Conservation (phyloP, 2,329 filamentous ascomycete genomes). For the Diaporthe eres region DNA sequence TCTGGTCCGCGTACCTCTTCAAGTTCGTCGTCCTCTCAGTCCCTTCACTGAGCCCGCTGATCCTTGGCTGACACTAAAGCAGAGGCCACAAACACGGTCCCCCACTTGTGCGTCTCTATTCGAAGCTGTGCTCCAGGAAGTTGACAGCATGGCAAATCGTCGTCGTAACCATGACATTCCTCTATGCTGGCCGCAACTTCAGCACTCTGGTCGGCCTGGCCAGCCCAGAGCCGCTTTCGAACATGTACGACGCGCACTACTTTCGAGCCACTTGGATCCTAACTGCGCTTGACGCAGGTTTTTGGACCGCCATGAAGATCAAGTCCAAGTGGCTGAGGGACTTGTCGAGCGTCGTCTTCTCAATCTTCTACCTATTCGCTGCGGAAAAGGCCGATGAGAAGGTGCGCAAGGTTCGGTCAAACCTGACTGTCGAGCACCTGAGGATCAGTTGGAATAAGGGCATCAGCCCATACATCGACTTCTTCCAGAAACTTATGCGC, state of each 20-base stretch:
- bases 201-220: conserved; percentile 92
- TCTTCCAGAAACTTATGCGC: conserved; percentile 79
- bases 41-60: conserved; percentile 42
- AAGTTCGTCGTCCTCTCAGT: conserved; percentile 64
- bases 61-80: conserved; percentile 31
- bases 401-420: conserved; percentile 88
- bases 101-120: conserved; percentile 79
- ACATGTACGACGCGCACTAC: conserved; percentile 92
- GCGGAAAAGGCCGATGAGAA: conserved; percentile 97
- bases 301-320: conserved; percentile 98
- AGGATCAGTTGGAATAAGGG: conserved; percentile 96
- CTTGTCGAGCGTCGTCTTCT: conserved; percentile 85
- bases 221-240: conserved; percentile 92
- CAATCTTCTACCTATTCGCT: conserved; percentile 90
- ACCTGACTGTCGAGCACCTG: conserved; percentile 90
- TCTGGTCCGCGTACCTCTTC: conserved; percentile 90
- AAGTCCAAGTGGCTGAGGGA: conserved; percentile 84
- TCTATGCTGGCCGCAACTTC: conserved; percentile 94
- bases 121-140: conserved; percentile 76
- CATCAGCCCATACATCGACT: conserved; percentile 85
- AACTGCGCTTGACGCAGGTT: conserved; percentile 94
- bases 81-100: conserved; percentile 92
- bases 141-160: conserved; percentile 93
- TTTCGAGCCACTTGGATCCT: conserved; percentile 98
- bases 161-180: conserved; percentile 87